Conservation (phyloP, 108 stramenopile genomes). For the Conticribra weissflogii region DNA sequence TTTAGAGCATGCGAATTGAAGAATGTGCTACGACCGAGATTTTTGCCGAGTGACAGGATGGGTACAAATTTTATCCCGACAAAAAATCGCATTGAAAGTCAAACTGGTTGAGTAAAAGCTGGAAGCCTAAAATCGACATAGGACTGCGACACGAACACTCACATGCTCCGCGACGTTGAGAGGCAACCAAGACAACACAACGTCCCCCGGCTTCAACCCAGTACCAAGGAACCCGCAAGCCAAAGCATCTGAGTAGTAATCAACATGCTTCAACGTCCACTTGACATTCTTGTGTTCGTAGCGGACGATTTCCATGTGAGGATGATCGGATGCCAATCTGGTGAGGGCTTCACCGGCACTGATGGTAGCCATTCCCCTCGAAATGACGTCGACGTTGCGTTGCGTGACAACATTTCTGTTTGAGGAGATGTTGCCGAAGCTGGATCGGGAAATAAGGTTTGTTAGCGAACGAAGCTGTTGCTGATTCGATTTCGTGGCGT, state of each 20-base stretch:
- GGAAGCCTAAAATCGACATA: too few relatives aligned
- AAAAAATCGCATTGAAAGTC: too few relatives aligned
- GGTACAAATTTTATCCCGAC: too few relatives aligned
- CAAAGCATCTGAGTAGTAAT: conserved; percentile 77
- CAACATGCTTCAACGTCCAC: conserved; percentile 79
- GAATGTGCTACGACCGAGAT: conserved; percentile 76
- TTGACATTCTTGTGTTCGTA: conserved; percentile 90
- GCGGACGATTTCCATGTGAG: conserved; percentile 81
- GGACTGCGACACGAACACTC: conserved; percentile 34
- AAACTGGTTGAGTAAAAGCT: conserved; percentile 10
- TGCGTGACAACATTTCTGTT: conserved; percentile 18
- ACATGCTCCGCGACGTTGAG: conserved; percentile 86
- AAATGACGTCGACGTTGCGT: conserved; percentile 1
- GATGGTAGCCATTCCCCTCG: conserved; percentile 46
- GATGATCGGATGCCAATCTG: conserved; percentile 66
- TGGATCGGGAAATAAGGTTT: conserved; percentile 23
- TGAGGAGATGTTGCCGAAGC: conserved; percentile 14
- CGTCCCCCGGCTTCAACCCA: conserved; percentile 85
- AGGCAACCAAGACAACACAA: conserved; percentile 85
- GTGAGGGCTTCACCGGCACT: conserved; percentile 49
- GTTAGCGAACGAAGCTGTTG: conserved; percentile 24
- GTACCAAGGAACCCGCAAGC: conserved; percentile 83
- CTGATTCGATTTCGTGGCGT: conserved; percentile 26
- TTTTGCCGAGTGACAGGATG: not conserved
- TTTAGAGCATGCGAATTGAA: conserved; percentile 92